These are phyloP conservation scores for Russula vinacea DNA, from an alignment of 768 basidiomycete genomes.

Conservation along the genomic window DNA sequence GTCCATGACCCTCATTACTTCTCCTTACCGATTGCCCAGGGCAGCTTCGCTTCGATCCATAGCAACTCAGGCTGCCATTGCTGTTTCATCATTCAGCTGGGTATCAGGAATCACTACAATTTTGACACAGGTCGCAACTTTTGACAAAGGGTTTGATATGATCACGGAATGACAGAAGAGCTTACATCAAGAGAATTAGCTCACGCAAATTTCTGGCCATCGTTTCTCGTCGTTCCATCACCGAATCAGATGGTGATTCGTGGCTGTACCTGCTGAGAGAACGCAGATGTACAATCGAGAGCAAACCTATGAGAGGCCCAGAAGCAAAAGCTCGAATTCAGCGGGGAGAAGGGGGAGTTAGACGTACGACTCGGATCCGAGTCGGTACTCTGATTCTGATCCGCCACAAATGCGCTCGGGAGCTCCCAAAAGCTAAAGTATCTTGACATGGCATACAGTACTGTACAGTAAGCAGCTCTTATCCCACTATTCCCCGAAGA, in stretches of 20 bases:
- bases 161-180: not conserved
- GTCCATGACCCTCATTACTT: not conserved
- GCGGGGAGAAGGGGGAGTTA: no score
- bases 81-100: not conserved
- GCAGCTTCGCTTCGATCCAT: not conserved
- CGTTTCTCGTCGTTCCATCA: not conserved
- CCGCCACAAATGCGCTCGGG: not conserved
- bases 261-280: not conserved
- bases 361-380: no score
- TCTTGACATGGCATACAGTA: no score
- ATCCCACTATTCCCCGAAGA: no score
- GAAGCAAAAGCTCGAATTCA: no score
- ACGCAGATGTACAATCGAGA: not conserved
- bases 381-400: constrained; percentile 1
- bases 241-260: not conserved
- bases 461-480: no score
- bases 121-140: not conserved
- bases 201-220: no score
- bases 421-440: not conserved
- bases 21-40: not conserved
- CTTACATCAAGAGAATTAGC: not conserved
- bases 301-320: no score
- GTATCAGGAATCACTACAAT: not conserved
- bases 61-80: not conserved
- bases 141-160: not conserved